Evolutionary conservation across 768 basidiomycete genomes (phyloP), one percentile per base, ranked within the genome.

Genomic region (Trametes cinnabarina): DNA sequence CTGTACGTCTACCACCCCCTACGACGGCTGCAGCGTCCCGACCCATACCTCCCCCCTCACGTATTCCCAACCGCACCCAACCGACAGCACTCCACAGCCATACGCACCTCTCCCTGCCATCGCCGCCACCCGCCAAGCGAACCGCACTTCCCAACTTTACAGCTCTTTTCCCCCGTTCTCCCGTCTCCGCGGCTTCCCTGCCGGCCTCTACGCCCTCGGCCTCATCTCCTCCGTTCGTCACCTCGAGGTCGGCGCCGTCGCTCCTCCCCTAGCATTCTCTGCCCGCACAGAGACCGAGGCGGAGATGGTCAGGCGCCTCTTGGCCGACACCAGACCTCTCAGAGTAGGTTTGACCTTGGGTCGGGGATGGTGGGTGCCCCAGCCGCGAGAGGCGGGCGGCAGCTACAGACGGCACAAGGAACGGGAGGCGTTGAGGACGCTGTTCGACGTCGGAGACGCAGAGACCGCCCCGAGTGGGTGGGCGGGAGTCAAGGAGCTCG

Each of bases 1-100:
- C 23, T 60, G 1, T 60, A 60, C 42, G 58, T 60, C 17, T 60
- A 60, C 47, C n/a, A 60, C 58, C 22, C 58, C 58, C 14, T 60
- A 41, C 42, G 58, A 60, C 41, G 58, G 58, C 14, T 60, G 47
- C 34, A 47, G 51, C 11, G 40, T 43, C 19, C 58, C 47, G 32
- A 11, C 46, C 19, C 14, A 22, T 15, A 9, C 30, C 14, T 22
- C 43, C 12, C 20, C 14, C 15, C 46, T 5, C 26, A 30, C 26
- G 7, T 7, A 4, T n/a, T 19, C 9, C 15, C 37, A n/a, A 26
- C 14, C 19, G 5, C 51, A 20, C n/a, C 39, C 26, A 28, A 9
- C 4, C 14, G 25, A 15, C 17, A 6, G 5, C 43, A 10, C n/a
- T 10, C 4, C 8, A 14, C 26, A 7, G 19, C 7, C 40, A 22